phyloP scores from a whole-genome alignment of 768 basidiomycete species.

The Coprinopsis strossmayeri region DNA sequence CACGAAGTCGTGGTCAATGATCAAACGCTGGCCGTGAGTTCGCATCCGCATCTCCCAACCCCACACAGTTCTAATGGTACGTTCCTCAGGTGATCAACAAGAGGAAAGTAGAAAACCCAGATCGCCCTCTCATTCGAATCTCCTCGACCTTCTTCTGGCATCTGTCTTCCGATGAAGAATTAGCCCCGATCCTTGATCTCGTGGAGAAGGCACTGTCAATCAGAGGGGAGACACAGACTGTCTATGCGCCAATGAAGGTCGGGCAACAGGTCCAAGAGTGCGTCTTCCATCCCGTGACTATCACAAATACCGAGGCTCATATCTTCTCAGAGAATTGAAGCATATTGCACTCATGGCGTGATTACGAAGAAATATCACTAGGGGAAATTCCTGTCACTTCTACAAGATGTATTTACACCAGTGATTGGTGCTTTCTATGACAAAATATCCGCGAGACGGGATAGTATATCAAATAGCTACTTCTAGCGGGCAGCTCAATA shows the following conservation, averaged over 20 bases:
- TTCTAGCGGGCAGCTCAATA: too few species aligned
- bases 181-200: constrained; percentile 58
- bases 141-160: constrained; percentile 98
- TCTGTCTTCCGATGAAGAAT: constrained; percentile 76
- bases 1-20: constrained; percentile 93
- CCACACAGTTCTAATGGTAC: neutral
- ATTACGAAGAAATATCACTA: too few species aligned
- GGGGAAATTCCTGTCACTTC: too few species aligned
- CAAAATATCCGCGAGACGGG: too few species aligned
- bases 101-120: constrained; percentile 50
- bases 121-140: constrained; percentile 89
- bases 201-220: constrained; percentile 38
- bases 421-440: too few species aligned
- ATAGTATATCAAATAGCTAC: too few species aligned
- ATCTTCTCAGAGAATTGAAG: constrained; percentile 56
- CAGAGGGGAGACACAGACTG: constrained; percentile 33
- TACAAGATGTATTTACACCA: too few species aligned
- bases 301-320: constrained; percentile 1
- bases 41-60: neutral
- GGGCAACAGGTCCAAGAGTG: constrained; percentile 85
- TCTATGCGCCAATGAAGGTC: constrained; percentile 75
- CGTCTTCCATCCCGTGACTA: constrained; percentile 17
- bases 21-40: constrained; percentile 60
- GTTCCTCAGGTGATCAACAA: constrained; percentile 50
- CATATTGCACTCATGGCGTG: constrained; percentile 77